These are phyloP conservation scores for Orbilia brochopaga DNA, from an alignment of 2,329 filamentous ascomycete genomes.

Conservation along the genomic window DNA sequence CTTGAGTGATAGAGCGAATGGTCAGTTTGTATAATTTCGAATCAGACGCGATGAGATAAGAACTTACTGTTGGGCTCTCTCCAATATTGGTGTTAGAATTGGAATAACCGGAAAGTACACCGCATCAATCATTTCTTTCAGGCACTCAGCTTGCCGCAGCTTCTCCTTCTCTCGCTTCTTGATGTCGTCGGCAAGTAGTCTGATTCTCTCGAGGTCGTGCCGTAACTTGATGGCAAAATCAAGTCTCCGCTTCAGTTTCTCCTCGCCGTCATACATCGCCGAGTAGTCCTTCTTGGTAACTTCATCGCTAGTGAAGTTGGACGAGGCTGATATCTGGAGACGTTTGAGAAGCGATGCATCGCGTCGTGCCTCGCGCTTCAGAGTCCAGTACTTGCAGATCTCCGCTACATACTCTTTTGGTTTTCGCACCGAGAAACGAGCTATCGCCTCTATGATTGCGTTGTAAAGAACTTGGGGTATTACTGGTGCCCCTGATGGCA, in stretches of 20 bases:
- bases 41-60: slow-evolving; percentile 10
- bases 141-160: slow-evolving; percentile 74
- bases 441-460: slow-evolving; percentile 80
- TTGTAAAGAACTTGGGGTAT: slow-evolving; percentile 88
- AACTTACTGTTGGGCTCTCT: slow-evolving; percentile 80
- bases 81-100: slow-evolving; percentile 76
- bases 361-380: slow-evolving; percentile 90
- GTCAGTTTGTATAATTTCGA: slow-evolving; percentile 49
- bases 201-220: slow-evolving; percentile 77
- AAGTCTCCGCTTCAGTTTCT: slow-evolving; percentile 78
- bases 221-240: slow-evolving; percentile 81
- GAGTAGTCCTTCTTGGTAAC: slow-evolving; percentile 93
- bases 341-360: slow-evolving; percentile 91
- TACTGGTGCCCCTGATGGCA: slow-evolving; percentile 92
- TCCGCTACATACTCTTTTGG: slow-evolving; percentile 92
- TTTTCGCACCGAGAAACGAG: slow-evolving; percentile 81
- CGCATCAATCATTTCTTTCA: slow-evolving; percentile 80
- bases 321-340: slow-evolving; percentile 80
- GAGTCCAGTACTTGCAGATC: slow-evolving; percentile 94
- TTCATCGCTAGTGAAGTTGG: slow-evolving; percentile 94
- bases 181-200: slow-evolving; percentile 68
- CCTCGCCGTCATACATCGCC: slow-evolving; percentile 83
- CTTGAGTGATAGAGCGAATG: slow-evolving; percentile 58
- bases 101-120: slow-evolving; percentile 89
- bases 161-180: slow-evolving; percentile 79